These are phyloP conservation scores for Backusella luteola DNA, from an alignment of 192 early-diverging fungal genomes.

Conservation along the genomic window DNA sequence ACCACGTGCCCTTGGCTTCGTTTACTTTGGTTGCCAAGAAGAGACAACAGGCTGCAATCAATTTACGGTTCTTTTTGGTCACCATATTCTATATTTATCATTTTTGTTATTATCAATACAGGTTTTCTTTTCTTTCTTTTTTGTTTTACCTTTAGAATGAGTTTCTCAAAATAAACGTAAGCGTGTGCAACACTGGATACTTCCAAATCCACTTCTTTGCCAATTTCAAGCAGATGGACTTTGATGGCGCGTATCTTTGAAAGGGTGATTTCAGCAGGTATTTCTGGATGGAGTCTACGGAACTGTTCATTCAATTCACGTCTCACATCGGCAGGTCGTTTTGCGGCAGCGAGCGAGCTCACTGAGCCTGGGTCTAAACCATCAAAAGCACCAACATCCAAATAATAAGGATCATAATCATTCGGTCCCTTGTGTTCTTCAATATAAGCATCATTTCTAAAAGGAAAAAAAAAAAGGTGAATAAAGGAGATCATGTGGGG, in stretches of 20 bases:
- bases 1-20: conserved; percentile 73
- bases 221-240: conserved; percentile 65
- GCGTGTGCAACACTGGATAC: conserved; percentile 85
- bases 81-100: conserved; percentile 51
- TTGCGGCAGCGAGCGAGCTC: background rate
- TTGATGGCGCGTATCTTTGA: conserved; percentile 88
- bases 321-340: conserved; percentile 74
- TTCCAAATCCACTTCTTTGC: conserved; percentile 75
- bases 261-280: conserved; percentile 79
- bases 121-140: conserved; percentile 4
- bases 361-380: background rate
- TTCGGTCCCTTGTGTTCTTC: background rate
- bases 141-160: conserved; percentile 72
- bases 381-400: conserved; percentile 54
- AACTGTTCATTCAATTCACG: conserved; percentile 89
- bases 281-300: conserved; percentile 73
- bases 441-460: conserved; percentile 26
- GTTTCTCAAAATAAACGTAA: conserved; percentile 96
- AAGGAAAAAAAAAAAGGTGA: too few species aligned
- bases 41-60: conserved; percentile 77
- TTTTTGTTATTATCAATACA: background rate
- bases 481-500: background rate
- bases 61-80: conserved; percentile 67
- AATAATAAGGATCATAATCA: conserved; percentile 75
- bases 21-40: conserved; percentile 85